phyloP scores from a whole-genome alignment of 768 basidiomycete species.

The Rhizopogon salebrosus region DNA sequence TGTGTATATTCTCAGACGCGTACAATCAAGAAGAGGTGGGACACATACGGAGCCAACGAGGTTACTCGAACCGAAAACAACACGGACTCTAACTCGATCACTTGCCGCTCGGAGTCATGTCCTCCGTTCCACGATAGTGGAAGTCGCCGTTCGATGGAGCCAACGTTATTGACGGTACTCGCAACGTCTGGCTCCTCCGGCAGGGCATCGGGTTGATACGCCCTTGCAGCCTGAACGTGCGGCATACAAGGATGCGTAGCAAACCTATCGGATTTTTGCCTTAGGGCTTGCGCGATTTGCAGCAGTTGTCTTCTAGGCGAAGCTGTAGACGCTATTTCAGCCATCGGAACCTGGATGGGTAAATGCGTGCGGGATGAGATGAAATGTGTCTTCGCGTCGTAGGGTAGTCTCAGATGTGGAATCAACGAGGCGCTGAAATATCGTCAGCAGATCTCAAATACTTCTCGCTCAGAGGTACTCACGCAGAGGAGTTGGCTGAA shows the following conservation, averaged over 20 bases:
- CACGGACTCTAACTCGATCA: not conserved
- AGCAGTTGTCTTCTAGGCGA: not conserved
- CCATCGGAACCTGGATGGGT: not conserved
- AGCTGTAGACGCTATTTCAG: not conserved
- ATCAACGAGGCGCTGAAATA: not conserved
- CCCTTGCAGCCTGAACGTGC: not conserved
- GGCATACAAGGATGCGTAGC: not conserved
- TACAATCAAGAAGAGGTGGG: not conserved
- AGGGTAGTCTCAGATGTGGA: not conserved
- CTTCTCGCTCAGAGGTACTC: not conserved
- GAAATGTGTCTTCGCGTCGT: not conserved
- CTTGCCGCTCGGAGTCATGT: too few species aligned
- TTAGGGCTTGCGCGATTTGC: not conserved
- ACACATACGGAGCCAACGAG: not conserved
- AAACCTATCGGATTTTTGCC: not conserved
- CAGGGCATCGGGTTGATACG: not conserved
- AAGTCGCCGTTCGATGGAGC: not conserved
- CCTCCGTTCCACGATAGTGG: not conserved
- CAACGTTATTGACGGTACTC: not conserved
- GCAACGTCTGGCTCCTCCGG: not conserved
- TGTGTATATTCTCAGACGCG: not conserved
- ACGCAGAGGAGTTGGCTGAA: not conserved
- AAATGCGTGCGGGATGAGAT: slow-evolving; percentile 1
- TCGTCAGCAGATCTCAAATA: not conserved
- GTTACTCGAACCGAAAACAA: not conserved